phyloP scores from a whole-genome alignment of 768 basidiomycete genomes.

The Hysterangium stoloniferum region DNA sequence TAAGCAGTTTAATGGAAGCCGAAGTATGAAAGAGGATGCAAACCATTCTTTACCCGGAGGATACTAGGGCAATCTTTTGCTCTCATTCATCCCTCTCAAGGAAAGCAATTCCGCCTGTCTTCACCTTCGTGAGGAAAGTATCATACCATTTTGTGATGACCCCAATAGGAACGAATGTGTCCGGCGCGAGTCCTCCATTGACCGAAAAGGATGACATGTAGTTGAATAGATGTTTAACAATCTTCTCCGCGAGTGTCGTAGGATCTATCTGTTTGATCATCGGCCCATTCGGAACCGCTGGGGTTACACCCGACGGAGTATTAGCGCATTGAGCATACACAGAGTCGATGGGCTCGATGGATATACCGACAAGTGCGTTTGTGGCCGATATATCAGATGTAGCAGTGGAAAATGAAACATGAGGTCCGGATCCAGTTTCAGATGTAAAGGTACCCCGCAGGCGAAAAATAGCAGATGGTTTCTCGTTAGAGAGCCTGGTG shows the following conservation, averaged over 20 bases:
- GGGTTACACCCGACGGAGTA: constrained; percentile 29
- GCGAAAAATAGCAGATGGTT: constrained; percentile 85
- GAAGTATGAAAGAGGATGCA: no score
- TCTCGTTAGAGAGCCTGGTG: constrained; percentile 80
- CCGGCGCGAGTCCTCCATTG: constrained; percentile 35
- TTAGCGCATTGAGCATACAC: constrained; percentile 52
- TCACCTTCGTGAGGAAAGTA: constrained; percentile 50
- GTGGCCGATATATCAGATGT: constrained; percentile 13
- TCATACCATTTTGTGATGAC: constrained; percentile 69
- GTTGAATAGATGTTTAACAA: constrained; percentile 69
- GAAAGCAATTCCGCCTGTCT: constrained; percentile 49
- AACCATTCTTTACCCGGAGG: no score
- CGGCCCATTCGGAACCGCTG: constrained; percentile 21
- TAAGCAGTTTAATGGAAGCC: no score
- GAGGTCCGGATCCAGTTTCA: constrained; percentile 22
- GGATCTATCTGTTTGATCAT: constrained; percentile 32
- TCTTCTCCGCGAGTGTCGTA: constrained; percentile 52
- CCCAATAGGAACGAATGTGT: constrained; percentile 53
- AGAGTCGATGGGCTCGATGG: constrained; percentile 64
- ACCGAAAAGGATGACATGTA: constrained; percentile 56
- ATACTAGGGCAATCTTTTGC: background rate
- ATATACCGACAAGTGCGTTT: constrained; percentile 69
- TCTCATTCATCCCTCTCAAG: constrained; percentile 35
- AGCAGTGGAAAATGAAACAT: constrained; percentile 23
- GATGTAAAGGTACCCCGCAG: constrained; percentile 56